These are phyloP conservation scores for Rhododendron mucronatum DNA, from an alignment of 148 eudicot species.

Conservation along the genomic window DNA sequence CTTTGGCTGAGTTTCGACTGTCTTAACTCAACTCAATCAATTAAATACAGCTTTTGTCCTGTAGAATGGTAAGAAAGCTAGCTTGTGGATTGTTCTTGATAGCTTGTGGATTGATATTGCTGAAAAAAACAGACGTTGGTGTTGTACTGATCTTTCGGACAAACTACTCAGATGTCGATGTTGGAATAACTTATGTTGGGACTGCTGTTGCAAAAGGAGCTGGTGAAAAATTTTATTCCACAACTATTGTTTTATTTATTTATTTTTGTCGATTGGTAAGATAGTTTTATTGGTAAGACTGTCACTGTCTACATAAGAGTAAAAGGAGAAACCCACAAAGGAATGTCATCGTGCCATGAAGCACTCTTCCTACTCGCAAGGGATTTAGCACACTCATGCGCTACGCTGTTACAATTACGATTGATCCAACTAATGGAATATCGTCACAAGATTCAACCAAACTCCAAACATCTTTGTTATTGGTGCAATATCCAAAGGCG, in stretches of 20 bases:
- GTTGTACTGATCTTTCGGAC: slow-evolving; percentile 27
- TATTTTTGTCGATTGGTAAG: not conserved
- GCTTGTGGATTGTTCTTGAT: not conserved
- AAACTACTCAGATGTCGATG: slow-evolving; percentile 33
- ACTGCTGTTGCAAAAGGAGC: slow-evolving; percentile 83
- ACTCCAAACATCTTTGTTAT: too few species aligned
- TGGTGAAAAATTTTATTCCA: slow-evolving; percentile 29
- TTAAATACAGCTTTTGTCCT: not conserved
- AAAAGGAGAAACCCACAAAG: not conserved
- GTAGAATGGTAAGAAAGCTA: not conserved
- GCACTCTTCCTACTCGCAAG: too few species aligned
- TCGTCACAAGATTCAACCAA: too few species aligned
- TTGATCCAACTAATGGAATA: too few species aligned
- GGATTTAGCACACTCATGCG: too few species aligned
- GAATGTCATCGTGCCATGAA: not conserved
- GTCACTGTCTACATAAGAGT: not conserved
- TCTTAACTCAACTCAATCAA: not conserved
- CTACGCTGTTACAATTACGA: too few species aligned
- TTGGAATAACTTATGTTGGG: slow-evolving; percentile 54
- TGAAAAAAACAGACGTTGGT: not conserved
- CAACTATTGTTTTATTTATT: not conserved
- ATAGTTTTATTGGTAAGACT: not conserved
- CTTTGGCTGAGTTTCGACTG: not conserved
- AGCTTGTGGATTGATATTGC: not conserved
- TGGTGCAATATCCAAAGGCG: too few species aligned